These are phyloP conservation scores for Vinca minor DNA, from an alignment of 257 asterid species.

Conservation along the genomic window DNA sequence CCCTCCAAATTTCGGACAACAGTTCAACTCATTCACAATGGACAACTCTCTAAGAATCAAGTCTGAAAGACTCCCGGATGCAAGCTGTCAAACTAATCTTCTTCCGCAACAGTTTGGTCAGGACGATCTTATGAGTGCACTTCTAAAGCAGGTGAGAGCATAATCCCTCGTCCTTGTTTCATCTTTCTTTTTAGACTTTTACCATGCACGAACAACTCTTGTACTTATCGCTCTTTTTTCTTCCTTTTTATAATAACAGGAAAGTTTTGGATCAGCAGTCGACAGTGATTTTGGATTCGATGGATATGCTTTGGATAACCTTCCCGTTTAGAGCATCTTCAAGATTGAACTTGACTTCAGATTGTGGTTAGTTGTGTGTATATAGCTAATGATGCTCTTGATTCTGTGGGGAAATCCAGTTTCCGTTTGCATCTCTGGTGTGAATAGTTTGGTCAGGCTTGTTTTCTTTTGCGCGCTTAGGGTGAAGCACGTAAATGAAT, in stretches of 20 bases:
- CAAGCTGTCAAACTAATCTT: constrained; percentile 37
- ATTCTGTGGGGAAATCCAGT: constrained; percentile 11
- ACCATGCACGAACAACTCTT: too few species aligned
- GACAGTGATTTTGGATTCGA: constrained; percentile 65
- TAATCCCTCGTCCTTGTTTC: background rate
- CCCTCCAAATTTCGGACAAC: constrained; percentile 25
- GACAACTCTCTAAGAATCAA: constrained; percentile 40
- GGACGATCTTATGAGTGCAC: constrained; percentile 68
- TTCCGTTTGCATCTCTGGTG: constrained; percentile 16
- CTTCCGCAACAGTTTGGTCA: constrained; percentile 48
- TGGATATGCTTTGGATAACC: constrained; percentile 56
- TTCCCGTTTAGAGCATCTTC: constrained; percentile 37
- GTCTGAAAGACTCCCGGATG: constrained; percentile 39
- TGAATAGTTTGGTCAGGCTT: too few species aligned
- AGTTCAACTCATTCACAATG: constrained; percentile 21
- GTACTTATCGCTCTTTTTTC: background rate
- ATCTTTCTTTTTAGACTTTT: too few species aligned
- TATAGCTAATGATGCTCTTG: constrained; percentile 28
- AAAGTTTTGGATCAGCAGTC: constrained; percentile 39
- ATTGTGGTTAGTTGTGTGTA: too few species aligned
- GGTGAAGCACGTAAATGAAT: constrained; percentile 13
- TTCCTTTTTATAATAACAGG: constrained; percentile 37
- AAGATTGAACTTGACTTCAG: constrained; percentile 4
- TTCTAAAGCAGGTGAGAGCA: constrained; percentile 68
- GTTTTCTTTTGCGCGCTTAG: too few species aligned